Conservation (phyloP, 768 basidiomycete species). For the Termitomyces sp. region DNA sequence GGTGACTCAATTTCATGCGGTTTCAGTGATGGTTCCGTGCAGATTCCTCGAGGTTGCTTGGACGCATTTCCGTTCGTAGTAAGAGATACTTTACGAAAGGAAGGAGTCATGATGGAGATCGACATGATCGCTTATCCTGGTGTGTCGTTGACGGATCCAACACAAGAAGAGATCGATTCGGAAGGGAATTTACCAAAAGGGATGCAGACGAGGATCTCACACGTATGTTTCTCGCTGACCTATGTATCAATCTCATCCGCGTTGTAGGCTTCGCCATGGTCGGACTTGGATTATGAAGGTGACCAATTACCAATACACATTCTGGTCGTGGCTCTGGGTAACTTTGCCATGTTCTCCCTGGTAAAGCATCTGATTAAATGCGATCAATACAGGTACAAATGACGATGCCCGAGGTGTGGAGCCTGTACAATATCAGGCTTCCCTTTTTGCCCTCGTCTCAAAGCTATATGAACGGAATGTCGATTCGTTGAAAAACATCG, state of each 20-base stretch:
- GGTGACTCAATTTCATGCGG: slow-evolving; percentile 9
- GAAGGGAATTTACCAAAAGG: not conserved
- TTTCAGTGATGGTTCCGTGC: slow-evolving; percentile 1
- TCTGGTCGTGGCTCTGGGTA: slow-evolving; percentile 3
- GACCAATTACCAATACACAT: not conserved
- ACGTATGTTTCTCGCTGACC: not conserved
- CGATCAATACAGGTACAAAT: slow-evolving; percentile 1
- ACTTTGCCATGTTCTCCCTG: not conserved
- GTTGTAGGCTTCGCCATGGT: slow-evolving; percentile 1
- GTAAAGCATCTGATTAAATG: not conserved
- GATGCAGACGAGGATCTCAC: not conserved
- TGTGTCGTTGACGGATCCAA: slow-evolving; percentile 1
- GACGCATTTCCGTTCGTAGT: slow-evolving; percentile 6
- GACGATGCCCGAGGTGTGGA: slow-evolving; percentile 4
- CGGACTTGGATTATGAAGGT: not conserved
- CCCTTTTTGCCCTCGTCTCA: slow-evolving; percentile 1
- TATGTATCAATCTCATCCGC: not conserved
- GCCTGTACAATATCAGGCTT: not conserved
- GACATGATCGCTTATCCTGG: slow-evolving; percentile 5
- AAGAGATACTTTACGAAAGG: slow-evolving; percentile 4
- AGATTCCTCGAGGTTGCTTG: slow-evolving; percentile 6
- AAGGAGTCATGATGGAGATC: slow-evolving; percentile 1
- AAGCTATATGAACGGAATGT: not conserved
- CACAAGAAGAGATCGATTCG: not conserved
- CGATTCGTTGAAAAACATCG: not conserved